These are phyloP conservation scores for Aureobasidium sp. DNA, from an alignment of 2,329 filamentous ascomycete species.

Conservation along the genomic window DNA sequence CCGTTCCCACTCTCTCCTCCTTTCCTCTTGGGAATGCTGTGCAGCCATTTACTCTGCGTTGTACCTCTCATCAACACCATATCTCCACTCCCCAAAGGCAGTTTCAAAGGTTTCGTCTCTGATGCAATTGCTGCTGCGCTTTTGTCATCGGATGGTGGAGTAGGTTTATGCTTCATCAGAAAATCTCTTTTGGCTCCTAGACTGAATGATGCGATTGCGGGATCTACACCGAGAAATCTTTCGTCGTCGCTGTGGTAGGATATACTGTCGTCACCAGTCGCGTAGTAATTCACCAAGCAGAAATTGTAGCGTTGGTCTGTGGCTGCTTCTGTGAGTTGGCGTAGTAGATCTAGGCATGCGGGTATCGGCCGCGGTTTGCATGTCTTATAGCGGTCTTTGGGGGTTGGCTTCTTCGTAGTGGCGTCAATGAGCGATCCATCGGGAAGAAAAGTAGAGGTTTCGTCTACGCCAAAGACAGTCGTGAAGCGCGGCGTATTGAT, in stretches of 20 bases:
- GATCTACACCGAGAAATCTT: conserved; percentile 61
- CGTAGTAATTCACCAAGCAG: conserved; percentile 77
- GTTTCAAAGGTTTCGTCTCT: conserved; percentile 38
- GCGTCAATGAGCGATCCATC: conserved; percentile 31
- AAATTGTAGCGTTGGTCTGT: conserved; percentile 69
- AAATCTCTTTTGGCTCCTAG: conserved; percentile 69
- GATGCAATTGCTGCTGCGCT: conserved; percentile 23
- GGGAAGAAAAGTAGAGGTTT: conserved; percentile 49
- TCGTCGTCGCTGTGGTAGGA: conserved; percentile 77
- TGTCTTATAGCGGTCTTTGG: conserved; percentile 44
- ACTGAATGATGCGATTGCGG: conserved; percentile 68
- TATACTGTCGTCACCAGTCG: conserved; percentile 68
- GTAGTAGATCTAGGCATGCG: conserved; percentile 58
- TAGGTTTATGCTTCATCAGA: conserved; percentile 69
- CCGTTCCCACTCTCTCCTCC: conserved; percentile 56
- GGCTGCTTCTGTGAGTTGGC: conserved; percentile 55
- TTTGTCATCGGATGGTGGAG: conserved; percentile 30
- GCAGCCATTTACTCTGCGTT: conserved; percentile 72
- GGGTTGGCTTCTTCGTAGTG: conserved; percentile 34
- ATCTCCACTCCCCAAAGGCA: conserved; percentile 59
- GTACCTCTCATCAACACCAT: conserved; percentile 71
- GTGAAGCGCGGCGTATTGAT: conserved; percentile 51
- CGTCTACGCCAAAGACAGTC: conserved; percentile 57
- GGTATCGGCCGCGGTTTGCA: conserved; percentile 65
- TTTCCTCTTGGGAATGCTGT: conserved; percentile 69